These are phyloP conservation scores for Mycena sp. DNA, from an alignment of 1,284 basidiomycete species.

Conservation along the genomic window DNA sequence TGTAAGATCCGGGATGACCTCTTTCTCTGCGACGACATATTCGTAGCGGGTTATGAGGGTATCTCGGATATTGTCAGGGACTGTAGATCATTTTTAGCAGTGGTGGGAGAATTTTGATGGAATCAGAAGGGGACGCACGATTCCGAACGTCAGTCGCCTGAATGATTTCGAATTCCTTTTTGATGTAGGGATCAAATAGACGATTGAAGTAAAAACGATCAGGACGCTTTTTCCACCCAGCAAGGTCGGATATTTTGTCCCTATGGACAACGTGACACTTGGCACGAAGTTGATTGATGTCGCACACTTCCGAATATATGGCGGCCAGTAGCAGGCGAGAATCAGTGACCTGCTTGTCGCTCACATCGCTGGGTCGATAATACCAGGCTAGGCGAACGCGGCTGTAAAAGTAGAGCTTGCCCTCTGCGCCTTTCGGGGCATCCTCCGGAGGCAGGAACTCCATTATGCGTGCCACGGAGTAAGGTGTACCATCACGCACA, in stretches of 20 bases:
- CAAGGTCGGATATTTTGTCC: constrained; percentile 93
- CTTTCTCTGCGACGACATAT: constrained; percentile 94
- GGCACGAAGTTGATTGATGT: constrained; percentile 89
- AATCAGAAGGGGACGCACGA: constrained; percentile 63
- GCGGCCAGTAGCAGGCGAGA: constrained; percentile 91
- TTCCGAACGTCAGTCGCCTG: constrained; percentile 89
- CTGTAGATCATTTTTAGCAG: constrained; percentile 50
- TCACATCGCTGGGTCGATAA: constrained; percentile 91
- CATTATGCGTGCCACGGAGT: constrained; percentile 95
- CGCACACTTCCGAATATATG: constrained; percentile 95
- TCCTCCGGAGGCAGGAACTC: constrained; percentile 89
- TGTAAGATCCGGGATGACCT: constrained; percentile 90
- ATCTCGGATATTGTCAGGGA: constrained; percentile 82
- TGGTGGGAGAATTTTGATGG: constrained; percentile 30
- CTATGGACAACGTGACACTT: constrained; percentile 94
- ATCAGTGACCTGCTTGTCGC: constrained; percentile 86
- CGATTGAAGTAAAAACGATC: constrained; percentile 96
- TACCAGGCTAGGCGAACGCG: constrained; percentile 93
- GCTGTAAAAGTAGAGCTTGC: constrained; percentile 72
- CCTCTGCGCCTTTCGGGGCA: constrained; percentile 61
- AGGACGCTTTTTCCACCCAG: constrained; percentile 94
- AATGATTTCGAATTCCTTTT: constrained; percentile 97
- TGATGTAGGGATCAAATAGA: constrained; percentile 97
- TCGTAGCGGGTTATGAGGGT: constrained; percentile 88
- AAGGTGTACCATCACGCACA: constrained; percentile 90